A percentile compares a stretch with the other conserved stretches of the same genome.
Evolutionary conservation across 2,329 filamentous ascomycete genomes (phyloP).

Genomic region (Aspergillus ruber): DNA sequence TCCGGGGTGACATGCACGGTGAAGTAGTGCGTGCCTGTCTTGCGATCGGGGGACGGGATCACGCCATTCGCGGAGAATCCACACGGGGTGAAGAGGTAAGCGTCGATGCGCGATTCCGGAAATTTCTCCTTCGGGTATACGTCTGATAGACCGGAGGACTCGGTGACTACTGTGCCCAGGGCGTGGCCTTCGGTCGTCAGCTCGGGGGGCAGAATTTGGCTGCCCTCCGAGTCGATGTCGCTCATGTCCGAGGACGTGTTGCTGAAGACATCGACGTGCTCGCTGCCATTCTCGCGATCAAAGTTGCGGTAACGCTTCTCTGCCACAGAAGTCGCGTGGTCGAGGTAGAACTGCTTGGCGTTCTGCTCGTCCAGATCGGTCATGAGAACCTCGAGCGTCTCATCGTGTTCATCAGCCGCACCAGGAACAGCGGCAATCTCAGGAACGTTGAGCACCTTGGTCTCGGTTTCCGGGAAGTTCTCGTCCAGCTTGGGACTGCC

Average conservation of each 20-base stretch:
- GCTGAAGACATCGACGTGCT: slow-evolving; percentile 68
- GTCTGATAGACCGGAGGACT: slow-evolving; percentile 78
- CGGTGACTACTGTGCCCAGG: slow-evolving; percentile 84
- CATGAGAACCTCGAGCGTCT: slow-evolving; percentile 60
- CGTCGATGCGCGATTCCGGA: slow-evolving; percentile 87
- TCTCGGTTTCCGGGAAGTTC: slow-evolving; percentile 47
- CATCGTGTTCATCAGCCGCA: slow-evolving; percentile 36
- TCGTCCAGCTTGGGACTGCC: slow-evolving; percentile 59
- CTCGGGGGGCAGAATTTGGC: slow-evolving; percentile 57
- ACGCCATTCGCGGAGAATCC: slow-evolving; percentile 97
- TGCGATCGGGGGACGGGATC: slow-evolving; percentile 65
- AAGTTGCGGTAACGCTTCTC: slow-evolving; percentile 70
- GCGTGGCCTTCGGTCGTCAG: slow-evolving; percentile 90
- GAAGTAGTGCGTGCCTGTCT: slow-evolving; percentile 75
- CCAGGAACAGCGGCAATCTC: slow-evolving; percentile 14
- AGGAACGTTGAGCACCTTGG: slow-evolving; percentile 53
- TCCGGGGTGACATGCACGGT: slow-evolving; percentile 98
- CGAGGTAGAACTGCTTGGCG: slow-evolving; percentile 63
- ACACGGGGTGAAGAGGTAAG: slow-evolving; percentile 93
- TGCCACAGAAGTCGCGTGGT: slow-evolving; percentile 83
- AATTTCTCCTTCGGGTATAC: slow-evolving; percentile 84
- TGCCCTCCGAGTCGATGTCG: slow-evolving; percentile 48
- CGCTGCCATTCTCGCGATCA: slow-evolving; percentile 50
- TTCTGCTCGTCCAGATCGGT: slow-evolving; percentile 62
- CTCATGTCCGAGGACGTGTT: slow-evolving; percentile 61